Base-by-base conservation (phyloP, 306 rosid species). In the Trifolium fragiferum region DNA sequence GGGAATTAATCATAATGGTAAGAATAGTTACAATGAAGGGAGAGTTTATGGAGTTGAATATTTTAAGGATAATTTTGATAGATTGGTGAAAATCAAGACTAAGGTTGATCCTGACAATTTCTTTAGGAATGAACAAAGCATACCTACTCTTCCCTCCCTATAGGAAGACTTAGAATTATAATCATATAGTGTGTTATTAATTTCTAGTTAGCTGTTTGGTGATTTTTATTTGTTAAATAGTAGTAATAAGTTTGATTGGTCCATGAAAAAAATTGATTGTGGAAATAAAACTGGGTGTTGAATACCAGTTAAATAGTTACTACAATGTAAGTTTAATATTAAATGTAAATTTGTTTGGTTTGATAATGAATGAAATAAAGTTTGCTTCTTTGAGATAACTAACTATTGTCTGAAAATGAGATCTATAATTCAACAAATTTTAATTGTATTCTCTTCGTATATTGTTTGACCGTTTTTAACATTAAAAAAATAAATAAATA, bases 111-210 rank as follows among this genome's bases (percentile, higher is more conserved):
- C 92, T 14, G 61, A 15, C 1, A 89, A 91, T 74, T 86, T 91
- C 73, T 89, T 89, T 25, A 84, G 85, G 71, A 82, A 86, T 40
- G 97, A 91, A 71, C 97, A 91, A 49, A 91, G 97, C 65, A 84
- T 89, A 16, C 97, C 97, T 33, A 55, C 69, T 6, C 12, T 81
- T 7, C 37, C 37, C 37, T 6, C 84, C 81, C 30, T 1, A 59
- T 25, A 0, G 25, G 35, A 75, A 61, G 47, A 53, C 6, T 68
- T 25, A 59, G 65, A 59, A 27, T 12, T 1, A 25, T 1, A 25
- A 25, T 25, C 3, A 25, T 5, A 27, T 59, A 10, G 12, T 7
- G 16, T 13, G 6, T 14, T 59, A 0, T 59, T 27, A 7, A 27
- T 59, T 13, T 13, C 1, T 59, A 25, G 18, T 13, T 59, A 59